phyloP scores from a whole-genome alignment of 345 rosid species.

The Arabis alpina region DNA sequence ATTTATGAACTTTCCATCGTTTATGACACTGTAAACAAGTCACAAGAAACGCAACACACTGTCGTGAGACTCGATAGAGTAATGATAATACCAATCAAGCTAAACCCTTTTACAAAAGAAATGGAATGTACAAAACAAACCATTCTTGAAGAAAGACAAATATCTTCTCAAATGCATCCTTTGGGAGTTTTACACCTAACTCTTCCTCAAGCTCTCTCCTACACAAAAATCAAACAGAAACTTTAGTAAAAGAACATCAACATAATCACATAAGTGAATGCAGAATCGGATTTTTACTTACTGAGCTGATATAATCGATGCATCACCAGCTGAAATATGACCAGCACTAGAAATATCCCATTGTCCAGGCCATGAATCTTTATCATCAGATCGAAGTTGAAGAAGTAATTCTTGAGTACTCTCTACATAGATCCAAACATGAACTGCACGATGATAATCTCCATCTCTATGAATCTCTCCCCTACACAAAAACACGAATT shows the following conservation, averaged over 20 bases:
- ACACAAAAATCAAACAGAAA: slow-evolving; percentile 21
- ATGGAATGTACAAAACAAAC: slow-evolving; percentile 69
- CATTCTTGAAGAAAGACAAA: slow-evolving; percentile 76
- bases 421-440: slow-evolving; percentile 86
- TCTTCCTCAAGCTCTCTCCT: slow-evolving; percentile 97
- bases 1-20: slow-evolving; percentile 83
- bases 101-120: too few species aligned
- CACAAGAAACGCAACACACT: too few species aligned
- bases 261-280: background rate
- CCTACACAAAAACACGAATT: slow-evolving; percentile 40
- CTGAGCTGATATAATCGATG: slow-evolving; percentile 80
- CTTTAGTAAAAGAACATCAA: slow-evolving; percentile 13
- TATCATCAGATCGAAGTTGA: slow-evolving; percentile 75
- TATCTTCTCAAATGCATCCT: slow-evolving; percentile 85
- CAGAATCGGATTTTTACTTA: slow-evolving; percentile 35
- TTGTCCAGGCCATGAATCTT: slow-evolving; percentile 86
- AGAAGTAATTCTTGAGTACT: slow-evolving; percentile 77
- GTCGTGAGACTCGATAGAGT: too few species aligned
- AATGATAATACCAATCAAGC: slow-evolving; percentile 7
- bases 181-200: slow-evolving; percentile 77
- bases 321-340: slow-evolving; percentile 87
- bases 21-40: slow-evolving; percentile 63
- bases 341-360: slow-evolving; percentile 99
- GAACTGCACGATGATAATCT: slow-evolving; percentile 90
- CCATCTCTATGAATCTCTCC: slow-evolving; percentile 83